phyloP scores from a whole-genome alignment of 441 rosid species.

The Erodium trifolium region DNA sequence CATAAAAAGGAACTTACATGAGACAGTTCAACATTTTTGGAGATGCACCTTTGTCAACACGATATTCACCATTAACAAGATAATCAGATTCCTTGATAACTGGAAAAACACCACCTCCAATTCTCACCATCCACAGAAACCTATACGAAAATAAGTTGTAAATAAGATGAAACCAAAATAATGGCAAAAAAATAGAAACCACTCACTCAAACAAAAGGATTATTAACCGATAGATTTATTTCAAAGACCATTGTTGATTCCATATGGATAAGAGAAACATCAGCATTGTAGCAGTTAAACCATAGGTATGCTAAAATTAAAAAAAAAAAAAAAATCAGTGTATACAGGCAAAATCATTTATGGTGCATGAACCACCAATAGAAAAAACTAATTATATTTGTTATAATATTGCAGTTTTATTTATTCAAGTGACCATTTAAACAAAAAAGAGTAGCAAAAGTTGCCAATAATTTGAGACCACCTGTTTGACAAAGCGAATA shows the following conservation, averaged over 20 bases:
- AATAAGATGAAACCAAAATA: slow-evolving; percentile 2
- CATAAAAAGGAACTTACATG: slow-evolving; percentile 51
- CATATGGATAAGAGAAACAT: neutral
- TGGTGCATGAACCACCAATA: neutral
- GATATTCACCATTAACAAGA: slow-evolving; percentile 96
- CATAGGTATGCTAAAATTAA: neutral
- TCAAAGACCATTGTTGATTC: neutral
- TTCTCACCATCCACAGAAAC: slow-evolving; percentile 99
- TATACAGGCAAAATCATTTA: neutral
- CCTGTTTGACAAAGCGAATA: neutral
- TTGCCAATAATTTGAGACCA: too few relatives aligned
- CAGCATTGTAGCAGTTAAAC: neutral
- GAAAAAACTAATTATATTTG: too few relatives aligned
- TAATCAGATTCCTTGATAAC: slow-evolving; percentile 97
- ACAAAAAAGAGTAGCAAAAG: too few relatives aligned
- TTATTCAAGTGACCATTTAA: too few relatives aligned
- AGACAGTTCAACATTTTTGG: slow-evolving; percentile 98
- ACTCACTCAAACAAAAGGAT: neutral
- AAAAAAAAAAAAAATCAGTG: neutral
- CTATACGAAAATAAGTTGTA: slow-evolving; percentile 32
- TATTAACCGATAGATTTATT: neutral
- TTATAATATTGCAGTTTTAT: too few relatives aligned
- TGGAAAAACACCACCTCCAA: slow-evolving; percentile 98
- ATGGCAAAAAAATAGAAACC: neutral
- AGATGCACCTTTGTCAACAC: slow-evolving; percentile 96